Evolutionary conservation across 2,329 filamentous ascomycete species (phyloP).

Genomic region (Pestalotiopsis sp.): DNA sequence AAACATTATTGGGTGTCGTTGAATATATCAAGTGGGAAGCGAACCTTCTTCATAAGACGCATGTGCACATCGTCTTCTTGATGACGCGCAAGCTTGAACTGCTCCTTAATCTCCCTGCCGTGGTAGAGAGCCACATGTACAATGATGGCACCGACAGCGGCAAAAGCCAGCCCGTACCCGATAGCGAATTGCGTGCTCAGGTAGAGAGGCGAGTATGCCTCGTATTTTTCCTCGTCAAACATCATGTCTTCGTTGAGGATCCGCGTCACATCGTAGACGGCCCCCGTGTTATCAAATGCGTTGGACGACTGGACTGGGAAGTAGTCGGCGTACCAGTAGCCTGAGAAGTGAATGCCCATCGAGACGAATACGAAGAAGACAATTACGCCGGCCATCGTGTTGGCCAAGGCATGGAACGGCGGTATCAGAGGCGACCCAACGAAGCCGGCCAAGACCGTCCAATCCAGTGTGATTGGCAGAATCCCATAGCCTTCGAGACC

Average conservation of each 20-base stretch:
- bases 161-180: slow-evolving; percentile 66
- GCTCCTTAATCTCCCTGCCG: slow-evolving; percentile 55
- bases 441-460: slow-evolving; percentile 62
- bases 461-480: slow-evolving; percentile 68
- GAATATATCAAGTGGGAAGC: not conserved
- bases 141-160: slow-evolving; percentile 64
- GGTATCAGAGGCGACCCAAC: slow-evolving; percentile 59
- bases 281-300: slow-evolving; percentile 67
- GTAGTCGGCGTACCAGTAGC: slow-evolving; percentile 60
- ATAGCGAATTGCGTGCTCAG: slow-evolving; percentile 64
- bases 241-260: slow-evolving; percentile 58
- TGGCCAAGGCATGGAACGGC: slow-evolving; percentile 62
- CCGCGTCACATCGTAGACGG: slow-evolving; percentile 60
- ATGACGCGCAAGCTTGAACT: slow-evolving; percentile 56
- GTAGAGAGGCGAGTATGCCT: slow-evolving; percentile 67
- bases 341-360: slow-evolving; percentile 60
- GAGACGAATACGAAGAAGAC: slow-evolving; percentile 61
- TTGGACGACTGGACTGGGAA: slow-evolving; percentile 63
- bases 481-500: slow-evolving; percentile 54
- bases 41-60: slow-evolving; percentile 60
- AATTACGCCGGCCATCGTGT: slow-evolving; percentile 57
- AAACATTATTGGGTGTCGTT: not conserved
- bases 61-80: slow-evolving; percentile 64
- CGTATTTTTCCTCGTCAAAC: slow-evolving; percentile 65
- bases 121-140: slow-evolving; percentile 60